These are phyloP conservation scores for Ustilago tritici DNA, from an alignment of 1,284 basidiomycete genomes.

Conservation along the genomic window DNA sequence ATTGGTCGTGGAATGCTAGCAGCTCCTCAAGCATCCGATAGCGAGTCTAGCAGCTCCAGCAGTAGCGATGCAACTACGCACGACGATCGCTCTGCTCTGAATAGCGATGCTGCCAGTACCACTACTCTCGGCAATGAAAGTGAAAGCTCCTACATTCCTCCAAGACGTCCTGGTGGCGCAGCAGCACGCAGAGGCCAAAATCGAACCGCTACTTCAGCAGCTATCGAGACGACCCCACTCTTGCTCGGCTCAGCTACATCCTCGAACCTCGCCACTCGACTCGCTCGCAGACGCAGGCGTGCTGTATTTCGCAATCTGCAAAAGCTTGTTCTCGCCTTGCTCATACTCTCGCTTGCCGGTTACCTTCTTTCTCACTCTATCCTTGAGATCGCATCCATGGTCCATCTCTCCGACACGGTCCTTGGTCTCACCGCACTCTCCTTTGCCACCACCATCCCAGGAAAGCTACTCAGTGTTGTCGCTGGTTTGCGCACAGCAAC, in stretches of 20 bases:
- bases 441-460: slow-evolving; percentile 68
- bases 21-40: slow-evolving; percentile 33
- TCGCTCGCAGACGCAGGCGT: slow-evolving; percentile 22
- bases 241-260: slow-evolving; percentile 43
- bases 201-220: slow-evolving; percentile 41
- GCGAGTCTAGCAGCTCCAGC: slow-evolving; percentile 24
- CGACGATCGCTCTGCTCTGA: slow-evolving; percentile 18
- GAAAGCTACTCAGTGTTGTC: slow-evolving; percentile 66
- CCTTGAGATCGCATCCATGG: slow-evolving; percentile 54
- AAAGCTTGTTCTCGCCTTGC: slow-evolving; percentile 41
- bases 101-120: slow-evolving; percentile 33
- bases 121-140: slow-evolving; percentile 40
- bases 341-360: slow-evolving; percentile 61
- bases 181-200: slow-evolving; percentile 30
- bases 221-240: slow-evolving; percentile 39
- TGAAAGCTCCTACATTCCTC: slow-evolving; percentile 33
- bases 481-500: slow-evolving; percentile 42
- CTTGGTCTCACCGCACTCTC: slow-evolving; percentile 65
- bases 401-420: slow-evolving; percentile 60
- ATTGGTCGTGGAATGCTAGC: slow-evolving; percentile 45
- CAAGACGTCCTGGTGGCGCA: slow-evolving; percentile 18
- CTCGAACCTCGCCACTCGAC: slow-evolving; percentile 29
- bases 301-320: slow-evolving; percentile 26
- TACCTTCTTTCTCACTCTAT: slow-evolving; percentile 65
- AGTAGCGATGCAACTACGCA: slow-evolving; percentile 8